Conservation (phyloP, 2,329 filamentous ascomycete species). For the Aspergillus viridinutans region DNA sequence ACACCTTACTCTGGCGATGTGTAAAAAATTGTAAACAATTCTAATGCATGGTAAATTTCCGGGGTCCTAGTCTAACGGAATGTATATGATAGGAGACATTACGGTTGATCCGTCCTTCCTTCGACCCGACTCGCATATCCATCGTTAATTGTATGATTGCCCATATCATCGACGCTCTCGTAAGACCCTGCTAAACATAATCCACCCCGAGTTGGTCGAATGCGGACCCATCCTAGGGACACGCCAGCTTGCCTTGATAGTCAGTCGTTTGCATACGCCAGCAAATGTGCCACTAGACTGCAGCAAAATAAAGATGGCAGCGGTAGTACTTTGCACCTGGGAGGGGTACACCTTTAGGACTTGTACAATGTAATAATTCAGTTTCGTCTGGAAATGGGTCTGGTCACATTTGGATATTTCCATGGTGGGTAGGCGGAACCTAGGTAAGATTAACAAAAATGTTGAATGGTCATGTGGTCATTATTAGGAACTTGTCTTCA, state of each 20-base stretch:
- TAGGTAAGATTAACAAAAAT: not conserved
- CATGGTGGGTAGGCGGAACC: too few species aligned
- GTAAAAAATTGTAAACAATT: not conserved
- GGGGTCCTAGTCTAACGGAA: not conserved
- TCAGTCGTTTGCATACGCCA: not conserved
- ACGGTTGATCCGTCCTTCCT: not conserved
- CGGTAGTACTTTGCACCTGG: not conserved
- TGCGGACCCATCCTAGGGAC: not conserved
- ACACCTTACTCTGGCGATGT: not conserved
- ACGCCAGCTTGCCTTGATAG: not conserved
- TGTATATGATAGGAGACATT: not conserved
- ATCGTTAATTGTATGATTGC: not conserved
- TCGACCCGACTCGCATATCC: not conserved
- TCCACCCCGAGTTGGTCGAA: not conserved
- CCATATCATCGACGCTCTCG: not conserved
- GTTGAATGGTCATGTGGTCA: not conserved
- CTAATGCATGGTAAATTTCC: not conserved
- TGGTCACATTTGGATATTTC: not conserved
- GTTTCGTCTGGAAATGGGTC: not conserved
- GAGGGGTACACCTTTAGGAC: not conserved
- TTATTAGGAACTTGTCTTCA: not conserved
- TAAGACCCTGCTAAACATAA: not conserved
- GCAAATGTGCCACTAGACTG: not conserved
- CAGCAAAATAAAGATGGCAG: not conserved
- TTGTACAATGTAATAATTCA: not conserved